These are phyloP conservation scores for Cydonia oblonga DNA, from an alignment of 331 rosid genomes.

Conservation along the genomic window DNA sequence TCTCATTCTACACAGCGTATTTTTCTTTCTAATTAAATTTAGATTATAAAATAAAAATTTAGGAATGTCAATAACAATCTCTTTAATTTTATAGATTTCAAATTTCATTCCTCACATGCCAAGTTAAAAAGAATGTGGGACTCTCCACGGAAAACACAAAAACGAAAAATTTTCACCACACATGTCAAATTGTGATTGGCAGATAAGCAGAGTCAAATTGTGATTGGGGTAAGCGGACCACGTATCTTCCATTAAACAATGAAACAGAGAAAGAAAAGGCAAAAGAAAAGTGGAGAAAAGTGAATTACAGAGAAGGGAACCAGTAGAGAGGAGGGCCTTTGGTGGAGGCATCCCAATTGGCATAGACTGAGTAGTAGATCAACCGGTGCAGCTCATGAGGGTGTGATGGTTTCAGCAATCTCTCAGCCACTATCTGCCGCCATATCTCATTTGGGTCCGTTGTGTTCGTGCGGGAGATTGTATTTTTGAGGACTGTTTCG, in stretches of 20 bases:
- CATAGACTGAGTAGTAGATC: slow-evolving; percentile 40
- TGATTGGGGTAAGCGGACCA: background rate
- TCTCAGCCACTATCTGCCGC: slow-evolving; percentile 46
- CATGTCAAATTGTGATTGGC: no score
- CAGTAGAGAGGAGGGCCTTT: slow-evolving; percentile 55
- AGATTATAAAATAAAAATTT: no score
- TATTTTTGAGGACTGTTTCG: slow-evolving; percentile 7
- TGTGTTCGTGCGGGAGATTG: background rate
- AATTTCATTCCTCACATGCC: background rate
- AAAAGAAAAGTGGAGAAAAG: background rate
- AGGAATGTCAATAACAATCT: no score
- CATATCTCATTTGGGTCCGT: slow-evolving; percentile 34
- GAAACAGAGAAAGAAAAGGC: background rate
- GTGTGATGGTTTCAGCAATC: slow-evolving; percentile 51
- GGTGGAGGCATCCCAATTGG: slow-evolving; percentile 19
- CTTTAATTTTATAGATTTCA: background rate
- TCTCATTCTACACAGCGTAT: no score
- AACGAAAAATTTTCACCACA: no score
- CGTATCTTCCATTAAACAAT: background rate
- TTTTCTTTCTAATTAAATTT: no score
- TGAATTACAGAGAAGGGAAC: slow-evolving; percentile 66
- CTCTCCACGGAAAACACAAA: no score
- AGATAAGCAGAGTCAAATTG: no score
- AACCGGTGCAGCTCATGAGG: slow-evolving; percentile 50
- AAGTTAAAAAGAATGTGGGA: background rate